Evolutionary conservation across 306 rosid species (phyloP).

Genomic region (Arachis hypogaea): DNA sequence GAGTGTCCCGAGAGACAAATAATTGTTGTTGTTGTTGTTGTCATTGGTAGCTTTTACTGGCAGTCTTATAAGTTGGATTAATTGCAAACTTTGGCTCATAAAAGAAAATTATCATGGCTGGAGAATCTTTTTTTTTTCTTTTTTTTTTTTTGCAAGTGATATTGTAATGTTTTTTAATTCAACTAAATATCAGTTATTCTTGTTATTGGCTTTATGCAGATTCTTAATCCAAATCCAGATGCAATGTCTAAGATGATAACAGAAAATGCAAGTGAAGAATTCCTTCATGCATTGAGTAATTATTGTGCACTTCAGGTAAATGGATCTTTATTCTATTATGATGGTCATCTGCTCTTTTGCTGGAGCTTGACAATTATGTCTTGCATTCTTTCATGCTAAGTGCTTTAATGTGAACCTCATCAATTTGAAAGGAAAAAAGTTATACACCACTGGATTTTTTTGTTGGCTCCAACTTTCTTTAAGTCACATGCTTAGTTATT

Average conservation of each 20-base stretch:
- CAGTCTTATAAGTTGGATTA: background rate
- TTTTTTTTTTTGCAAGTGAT: background rate
- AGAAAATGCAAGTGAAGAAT: conserved; percentile 98
- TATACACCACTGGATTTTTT: background rate
- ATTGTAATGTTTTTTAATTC: conserved; percentile 24
- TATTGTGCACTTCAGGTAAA: conserved; percentile 98
- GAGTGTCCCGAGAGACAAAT: no score
- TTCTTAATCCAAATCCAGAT: conserved; percentile 99
- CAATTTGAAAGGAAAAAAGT: conserved; percentile 10
- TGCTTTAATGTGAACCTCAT: conserved; percentile 4
- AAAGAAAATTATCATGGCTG: no score
- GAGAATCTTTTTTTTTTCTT: no score
- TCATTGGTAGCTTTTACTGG: conserved; percentile 12
- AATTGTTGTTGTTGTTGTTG: background rate
- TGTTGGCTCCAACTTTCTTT: conserved; percentile 9
- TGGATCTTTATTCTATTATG: conserved; percentile 18
- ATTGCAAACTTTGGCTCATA: background rate
- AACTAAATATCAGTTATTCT: conserved; percentile 31
- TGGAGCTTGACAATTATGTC: conserved; percentile 11
- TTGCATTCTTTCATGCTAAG: conserved; percentile 30
- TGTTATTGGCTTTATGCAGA: conserved; percentile 56
- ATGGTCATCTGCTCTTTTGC: conserved; percentile 14
- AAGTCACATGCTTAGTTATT: conserved; percentile 6
- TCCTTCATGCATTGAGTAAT: conserved; percentile 85
- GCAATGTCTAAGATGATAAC: conserved; percentile 99